phyloP scores from a whole-genome alignment of 805 yeast species.

The Yamadazyma nakazawae region DNA sequence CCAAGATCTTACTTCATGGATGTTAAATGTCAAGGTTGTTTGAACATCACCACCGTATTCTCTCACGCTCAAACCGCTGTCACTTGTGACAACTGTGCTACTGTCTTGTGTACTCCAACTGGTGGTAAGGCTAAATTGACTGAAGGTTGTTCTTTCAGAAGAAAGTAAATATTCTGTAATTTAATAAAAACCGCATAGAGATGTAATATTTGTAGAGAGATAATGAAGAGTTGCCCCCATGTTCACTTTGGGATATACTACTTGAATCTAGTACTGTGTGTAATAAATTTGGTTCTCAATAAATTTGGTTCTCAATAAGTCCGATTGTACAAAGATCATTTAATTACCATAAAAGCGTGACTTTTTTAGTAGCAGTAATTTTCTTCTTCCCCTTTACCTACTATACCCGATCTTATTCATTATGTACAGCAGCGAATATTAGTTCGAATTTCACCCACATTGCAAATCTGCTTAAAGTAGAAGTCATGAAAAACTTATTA shows the following conservation, averaged over 20 bases:
- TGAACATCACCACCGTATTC: slow-evolving; percentile 98
- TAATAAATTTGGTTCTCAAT: too few species aligned
- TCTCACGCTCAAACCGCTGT: slow-evolving; percentile 99
- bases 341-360: too few species aligned
- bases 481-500: background rate
- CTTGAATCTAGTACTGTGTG: too few species aligned
- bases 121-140: slow-evolving; percentile 99
- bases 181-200: slow-evolving; percentile 12
- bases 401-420: too few species aligned
- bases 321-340: too few species aligned
- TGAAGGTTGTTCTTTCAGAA: slow-evolving; percentile 99
- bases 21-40: slow-evolving; percentile 99
- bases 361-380: too few species aligned
- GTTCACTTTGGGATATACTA: too few species aligned
- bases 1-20: slow-evolving; percentile 99
- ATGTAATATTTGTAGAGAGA: background rate
- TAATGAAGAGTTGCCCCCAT: too few species aligned
- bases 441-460: background rate
- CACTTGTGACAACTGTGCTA: slow-evolving; percentile 97
- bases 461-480: background rate
- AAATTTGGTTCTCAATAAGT: too few species aligned
- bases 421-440: too few species aligned
- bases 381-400: too few species aligned
- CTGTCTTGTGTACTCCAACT: slow-evolving; percentile 97
- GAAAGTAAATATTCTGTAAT: slow-evolving; percentile 62